Percentiles rank a stretch among this genome's conserved stretches.
phyloP scores from a whole-genome alignment of 2,329 filamentous ascomycete species.

The Penicillium sp. region DNA sequence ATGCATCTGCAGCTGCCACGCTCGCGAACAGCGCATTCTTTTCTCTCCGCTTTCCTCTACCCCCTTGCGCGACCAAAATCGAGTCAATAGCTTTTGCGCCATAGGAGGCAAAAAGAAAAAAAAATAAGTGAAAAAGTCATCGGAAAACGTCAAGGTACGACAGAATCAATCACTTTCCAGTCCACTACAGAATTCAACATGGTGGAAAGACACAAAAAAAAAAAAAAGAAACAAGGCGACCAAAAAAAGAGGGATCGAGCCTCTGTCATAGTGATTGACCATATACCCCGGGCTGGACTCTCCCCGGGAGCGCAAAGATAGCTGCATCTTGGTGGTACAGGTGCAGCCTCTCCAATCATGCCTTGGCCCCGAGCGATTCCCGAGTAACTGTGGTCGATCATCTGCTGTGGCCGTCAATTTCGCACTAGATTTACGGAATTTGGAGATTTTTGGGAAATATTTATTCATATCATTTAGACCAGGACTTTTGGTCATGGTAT shows the following conservation, averaged over 20 bases:
- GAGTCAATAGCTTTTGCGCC: not conserved
- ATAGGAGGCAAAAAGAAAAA: not conserved
- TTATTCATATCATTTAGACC: not conserved
- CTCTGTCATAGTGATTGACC: constrained; percentile 4
- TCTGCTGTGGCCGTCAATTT: constrained; percentile 15
- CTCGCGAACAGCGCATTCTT: constrained; percentile 30
- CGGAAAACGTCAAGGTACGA: not conserved
- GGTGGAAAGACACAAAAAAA: not conserved
- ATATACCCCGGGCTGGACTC: constrained; percentile 12
- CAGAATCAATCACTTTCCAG: constrained; percentile 3
- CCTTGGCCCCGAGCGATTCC: constrained; percentile 13
- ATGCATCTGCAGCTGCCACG: constrained; percentile 35
- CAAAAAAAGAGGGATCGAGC: not conserved
- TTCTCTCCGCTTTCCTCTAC: constrained; percentile 7
- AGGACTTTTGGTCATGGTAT: not conserved
- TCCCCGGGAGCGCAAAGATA: not conserved
- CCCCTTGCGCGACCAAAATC: constrained; percentile 17
- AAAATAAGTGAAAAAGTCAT: not conserved
- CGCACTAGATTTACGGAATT: not conserved
- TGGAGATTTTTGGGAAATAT: not conserved
- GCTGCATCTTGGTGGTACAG: constrained; percentile 20
- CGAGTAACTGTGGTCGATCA: constrained; percentile 17
- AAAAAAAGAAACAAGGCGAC: not conserved
- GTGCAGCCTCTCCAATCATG: constrained; percentile 20
- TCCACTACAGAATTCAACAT: constrained; percentile 15